These are phyloP conservation scores for Begonia fuchsioides DNA, from an alignment of 306 rosid species.

Conservation along the genomic window DNA sequence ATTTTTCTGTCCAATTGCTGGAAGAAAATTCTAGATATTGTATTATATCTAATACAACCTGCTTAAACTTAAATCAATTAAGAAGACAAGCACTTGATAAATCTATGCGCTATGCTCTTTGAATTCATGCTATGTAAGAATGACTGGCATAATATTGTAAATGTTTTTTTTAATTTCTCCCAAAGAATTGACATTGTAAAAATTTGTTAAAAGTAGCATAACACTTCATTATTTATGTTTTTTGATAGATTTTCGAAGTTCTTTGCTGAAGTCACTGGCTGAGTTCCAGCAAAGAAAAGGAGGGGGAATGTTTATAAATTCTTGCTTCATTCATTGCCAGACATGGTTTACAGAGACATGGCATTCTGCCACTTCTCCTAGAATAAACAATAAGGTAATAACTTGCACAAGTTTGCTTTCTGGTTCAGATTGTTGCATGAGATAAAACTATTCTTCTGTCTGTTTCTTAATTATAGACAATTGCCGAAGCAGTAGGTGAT, in stretches of 20 bases:
- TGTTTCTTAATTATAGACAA: slow-evolving; percentile 48
- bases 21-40: too few relatives aligned
- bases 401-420: slow-evolving; percentile 1
- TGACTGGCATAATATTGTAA: too few relatives aligned
- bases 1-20: too few relatives aligned
- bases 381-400: slow-evolving; percentile 50
- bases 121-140: too few relatives aligned
- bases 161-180: too few relatives aligned
- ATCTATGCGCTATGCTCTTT: too few relatives aligned
- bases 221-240: not conserved
- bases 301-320: slow-evolving; percentile 66
- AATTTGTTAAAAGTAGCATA: too few relatives aligned
- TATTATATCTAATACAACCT: too few relatives aligned
- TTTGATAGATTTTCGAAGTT: slow-evolving; percentile 60
- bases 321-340: slow-evolving; percentile 88
- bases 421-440: not conserved
- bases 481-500: slow-evolving; percentile 77
- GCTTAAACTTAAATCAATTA: too few relatives aligned
- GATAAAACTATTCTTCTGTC: too few relatives aligned
- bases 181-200: too few relatives aligned
- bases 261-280: slow-evolving; percentile 49
- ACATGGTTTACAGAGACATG: slow-evolving; percentile 63
- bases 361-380: slow-evolving; percentile 76
- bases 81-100: too few relatives aligned
- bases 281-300: slow-evolving; percentile 45